phyloP scores from a whole-genome alignment of 345 rosid species.

The Abelmoschus esculentus region DNA sequence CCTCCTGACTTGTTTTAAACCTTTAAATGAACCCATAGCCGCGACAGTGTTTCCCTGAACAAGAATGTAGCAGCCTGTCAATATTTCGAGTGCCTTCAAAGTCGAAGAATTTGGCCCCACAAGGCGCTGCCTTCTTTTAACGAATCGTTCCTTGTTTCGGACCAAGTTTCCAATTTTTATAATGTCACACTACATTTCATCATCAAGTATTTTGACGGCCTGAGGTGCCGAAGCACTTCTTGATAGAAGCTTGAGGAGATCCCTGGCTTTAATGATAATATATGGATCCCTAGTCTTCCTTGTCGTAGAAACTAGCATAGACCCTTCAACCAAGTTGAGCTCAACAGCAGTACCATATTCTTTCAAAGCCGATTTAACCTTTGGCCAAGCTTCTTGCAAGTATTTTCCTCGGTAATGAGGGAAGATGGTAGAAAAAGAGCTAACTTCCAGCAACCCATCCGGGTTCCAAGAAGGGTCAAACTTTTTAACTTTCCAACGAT shows the following conservation, averaged over 20 bases:
- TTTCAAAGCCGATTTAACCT: slow-evolving; percentile 69
- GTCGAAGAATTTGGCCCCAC: slow-evolving; percentile 92
- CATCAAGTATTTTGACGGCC: slow-evolving; percentile 81
- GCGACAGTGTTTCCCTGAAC: slow-evolving; percentile 97
- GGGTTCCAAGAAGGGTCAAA: slow-evolving; percentile 88
- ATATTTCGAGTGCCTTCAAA: slow-evolving; percentile 87
- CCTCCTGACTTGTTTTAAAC: slow-evolving; percentile 74
- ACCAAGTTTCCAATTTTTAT: slow-evolving; percentile 82
- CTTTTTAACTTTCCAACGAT: slow-evolving; percentile 72
- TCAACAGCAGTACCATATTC: slow-evolving; percentile 56
- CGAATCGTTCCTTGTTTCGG: slow-evolving; percentile 85
- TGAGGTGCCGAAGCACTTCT: slow-evolving; percentile 98
- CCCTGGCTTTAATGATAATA: slow-evolving; percentile 76
- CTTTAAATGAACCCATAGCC: slow-evolving; percentile 81
- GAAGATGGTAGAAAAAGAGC: slow-evolving; percentile 81
- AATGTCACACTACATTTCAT: slow-evolving; percentile 81
- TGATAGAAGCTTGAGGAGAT: slow-evolving; percentile 73
- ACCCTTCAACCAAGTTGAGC: slow-evolving; percentile 77
- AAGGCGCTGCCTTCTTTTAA: slow-evolving; percentile 77
- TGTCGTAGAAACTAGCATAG: slow-evolving; percentile 89
- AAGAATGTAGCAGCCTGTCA: slow-evolving; percentile 84
- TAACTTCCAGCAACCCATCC: slow-evolving; percentile 68
- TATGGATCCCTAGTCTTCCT: slow-evolving; percentile 88
- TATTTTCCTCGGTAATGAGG: slow-evolving; percentile 87
- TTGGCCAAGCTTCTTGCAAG: slow-evolving; percentile 79